Conservation (phyloP, 148 eudicot genomes). For the Euryodendron excelsum region DNA sequence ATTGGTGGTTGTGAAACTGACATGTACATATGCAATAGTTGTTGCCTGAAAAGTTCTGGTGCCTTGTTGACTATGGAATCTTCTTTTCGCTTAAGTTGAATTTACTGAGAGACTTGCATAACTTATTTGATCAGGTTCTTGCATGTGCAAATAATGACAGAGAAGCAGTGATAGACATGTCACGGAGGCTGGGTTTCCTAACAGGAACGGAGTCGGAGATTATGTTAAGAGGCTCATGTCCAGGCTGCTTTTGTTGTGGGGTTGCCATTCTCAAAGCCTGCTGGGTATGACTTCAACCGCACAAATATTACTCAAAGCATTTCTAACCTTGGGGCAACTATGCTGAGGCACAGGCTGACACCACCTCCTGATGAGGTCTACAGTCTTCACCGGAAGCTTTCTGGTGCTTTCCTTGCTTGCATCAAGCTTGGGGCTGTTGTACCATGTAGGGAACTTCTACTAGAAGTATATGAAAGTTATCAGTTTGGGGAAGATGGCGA, state of each 20-base stretch:
- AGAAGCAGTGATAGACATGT: constrained; percentile 80
- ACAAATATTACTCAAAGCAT: constrained; percentile 75
- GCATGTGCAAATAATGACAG: constrained; percentile 80
- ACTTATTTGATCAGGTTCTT: constrained; percentile 52
- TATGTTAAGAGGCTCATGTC: constrained; percentile 89
- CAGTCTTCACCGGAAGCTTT: constrained; percentile 93
- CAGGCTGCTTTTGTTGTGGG: constrained; percentile 96
- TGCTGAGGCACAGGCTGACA: constrained; percentile 88
- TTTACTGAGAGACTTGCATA: constrained; percentile 8
- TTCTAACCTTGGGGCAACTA: constrained; percentile 78
- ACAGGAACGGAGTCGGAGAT: constrained; percentile 81
- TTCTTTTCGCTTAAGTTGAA: constrained; percentile 7
- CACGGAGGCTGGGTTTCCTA: constrained; percentile 80
- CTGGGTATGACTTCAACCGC: constrained; percentile 78
- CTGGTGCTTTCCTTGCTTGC: constrained; percentile 95
- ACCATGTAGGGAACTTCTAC: constrained; percentile 86
- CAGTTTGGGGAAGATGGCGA: constrained; percentile 49
- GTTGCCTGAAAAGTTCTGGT: neutral
- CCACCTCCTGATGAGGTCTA: constrained; percentile 97
- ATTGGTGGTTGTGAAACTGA: neutral
- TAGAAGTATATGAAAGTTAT: constrained; percentile 54
- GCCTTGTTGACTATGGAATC: constrained; percentile 10
- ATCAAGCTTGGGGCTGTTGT: constrained; percentile 94
- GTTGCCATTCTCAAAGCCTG: constrained; percentile 75
- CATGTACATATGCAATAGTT: neutral